Base-by-base conservation (phyloP, 75 land plant species). In the Cunninghamia lanceolata region DNA sequence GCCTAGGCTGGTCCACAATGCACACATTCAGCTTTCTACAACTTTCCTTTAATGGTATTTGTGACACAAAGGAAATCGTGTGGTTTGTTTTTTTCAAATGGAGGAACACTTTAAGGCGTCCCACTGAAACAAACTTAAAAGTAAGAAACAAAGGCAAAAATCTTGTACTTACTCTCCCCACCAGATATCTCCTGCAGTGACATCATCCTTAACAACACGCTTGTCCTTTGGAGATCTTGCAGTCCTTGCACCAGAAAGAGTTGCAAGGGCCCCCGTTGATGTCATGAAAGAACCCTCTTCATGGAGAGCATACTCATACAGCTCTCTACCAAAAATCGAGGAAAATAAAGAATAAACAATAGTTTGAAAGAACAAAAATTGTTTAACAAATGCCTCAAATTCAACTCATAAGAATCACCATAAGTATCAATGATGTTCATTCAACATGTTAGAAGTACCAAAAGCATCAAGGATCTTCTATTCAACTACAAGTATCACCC, bases 251-350 rank as follows among this genome's bases (percentile, higher is more conserved):
- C 92, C 86, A 7, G 88, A 91, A 46, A 91, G 80, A 1, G 88
- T 91, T 30, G 86, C 90, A 63, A 91, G 88, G 54, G 90, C 92
- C 17, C 90, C 92, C 21, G 80, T 84, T 39, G 88, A 84, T 43
- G 92, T 91, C 59, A 91, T 87, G 86, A 85, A 88, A 1, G 90
- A 91, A 5, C 90, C 92, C 68, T 88, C 88, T 84, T 89, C 92
- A 56, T 40, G 86, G 79, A 87, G 86, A 47, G 88, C 88, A 39
- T 91, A 88, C 81, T 91, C 88, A 45, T 91, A 89, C 19, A 91
- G 68, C 88, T 89, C 86, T 89, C 14, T 16, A 88, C 2, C 30
- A 30, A 32, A 9, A 11, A 0, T n/a, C 6, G 34, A 30, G 10
- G 2, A 71, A 0, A 6, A 71, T 10, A 10, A 71, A n/a, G 34